A percentile compares a stretch with the other conserved stretches of the same genome.
Conservation (phyloP, 1,139 yeast species). For the Protomyces pachydermus region DNA sequence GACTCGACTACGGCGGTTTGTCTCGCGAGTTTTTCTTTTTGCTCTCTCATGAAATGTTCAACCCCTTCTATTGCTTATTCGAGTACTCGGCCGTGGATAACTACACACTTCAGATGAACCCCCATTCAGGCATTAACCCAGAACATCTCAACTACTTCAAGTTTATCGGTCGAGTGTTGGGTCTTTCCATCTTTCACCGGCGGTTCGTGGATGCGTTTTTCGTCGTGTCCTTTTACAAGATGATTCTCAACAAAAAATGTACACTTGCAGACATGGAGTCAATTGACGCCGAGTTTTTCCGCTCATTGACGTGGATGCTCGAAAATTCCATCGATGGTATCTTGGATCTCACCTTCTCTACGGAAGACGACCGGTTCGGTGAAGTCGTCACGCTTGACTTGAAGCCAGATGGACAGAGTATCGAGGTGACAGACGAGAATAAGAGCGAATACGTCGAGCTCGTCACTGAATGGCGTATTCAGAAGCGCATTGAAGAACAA, state of each 20-base stretch:
- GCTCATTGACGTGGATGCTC: slow-evolving; percentile 90
- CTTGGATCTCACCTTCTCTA: slow-evolving; percentile 82
- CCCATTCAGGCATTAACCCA: slow-evolving; percentile 95
- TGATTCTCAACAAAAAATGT: slow-evolving; percentile 94
- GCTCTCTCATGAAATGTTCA: slow-evolving; percentile 96
- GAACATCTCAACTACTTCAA: slow-evolving; percentile 97
- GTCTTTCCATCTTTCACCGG: slow-evolving; percentile 96
- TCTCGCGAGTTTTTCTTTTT: slow-evolving; percentile 95
- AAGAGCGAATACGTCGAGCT: slow-evolving; percentile 93
- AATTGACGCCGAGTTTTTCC: slow-evolving; percentile 93
- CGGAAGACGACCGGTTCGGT: slow-evolving; percentile 95
- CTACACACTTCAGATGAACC: slow-evolving; percentile 94
- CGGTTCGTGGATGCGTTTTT: slow-evolving; percentile 96
- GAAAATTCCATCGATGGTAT: slow-evolving; percentile 88
- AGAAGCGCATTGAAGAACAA: slow-evolving; percentile 89
- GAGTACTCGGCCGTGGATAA: slow-evolving; percentile 98
- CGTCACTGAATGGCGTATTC: slow-evolving; percentile 93
- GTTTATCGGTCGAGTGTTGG: slow-evolving; percentile 96
- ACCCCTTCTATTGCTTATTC: slow-evolving; percentile 93
- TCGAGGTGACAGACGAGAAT: slow-evolving; percentile 90
- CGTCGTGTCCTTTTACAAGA: slow-evolving; percentile 94
- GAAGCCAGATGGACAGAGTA: slow-evolving; percentile 79
- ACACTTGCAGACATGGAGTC: slow-evolving; percentile 97
- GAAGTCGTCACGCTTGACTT: slow-evolving; percentile 84
- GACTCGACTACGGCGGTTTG: slow-evolving; percentile 98